Conservation (phyloP, 176 grass and related monocot genomes). For the Eremochloa ophiuroides region DNA sequence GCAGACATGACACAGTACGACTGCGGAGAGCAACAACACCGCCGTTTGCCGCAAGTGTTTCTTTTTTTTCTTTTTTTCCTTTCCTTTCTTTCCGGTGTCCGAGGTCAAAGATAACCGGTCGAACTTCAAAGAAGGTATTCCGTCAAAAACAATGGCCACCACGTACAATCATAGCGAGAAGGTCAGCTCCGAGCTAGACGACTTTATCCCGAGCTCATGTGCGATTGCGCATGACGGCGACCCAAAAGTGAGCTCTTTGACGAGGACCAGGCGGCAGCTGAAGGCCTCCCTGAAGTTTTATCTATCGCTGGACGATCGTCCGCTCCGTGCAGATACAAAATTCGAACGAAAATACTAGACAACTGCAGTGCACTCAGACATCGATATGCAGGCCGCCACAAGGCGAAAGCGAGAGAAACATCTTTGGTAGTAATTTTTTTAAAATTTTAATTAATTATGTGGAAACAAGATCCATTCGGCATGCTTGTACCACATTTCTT, state of each 20-base stretch:
- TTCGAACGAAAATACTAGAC: no score
- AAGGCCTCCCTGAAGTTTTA: no score
- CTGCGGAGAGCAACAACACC: not conserved
- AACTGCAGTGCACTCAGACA: not conserved
- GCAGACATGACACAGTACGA: not conserved
- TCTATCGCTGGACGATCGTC: no score
- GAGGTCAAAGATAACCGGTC: slow-evolving; percentile 2
- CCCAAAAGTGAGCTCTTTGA: not conserved
- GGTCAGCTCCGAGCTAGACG: not conserved
- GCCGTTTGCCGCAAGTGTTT: not conserved
- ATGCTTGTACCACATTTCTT: no score
- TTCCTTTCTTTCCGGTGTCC: not conserved
- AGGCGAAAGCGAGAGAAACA: not conserved
- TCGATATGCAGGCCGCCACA: not conserved
- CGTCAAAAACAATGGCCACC: not conserved
- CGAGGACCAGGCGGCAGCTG: no score
- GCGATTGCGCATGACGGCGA: not conserved
- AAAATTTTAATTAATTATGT: no score
- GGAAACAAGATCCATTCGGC: not conserved
- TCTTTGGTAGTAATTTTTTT: not conserved
- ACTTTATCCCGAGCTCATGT: not conserved
- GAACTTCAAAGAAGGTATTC: not conserved
- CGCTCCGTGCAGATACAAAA: not conserved
- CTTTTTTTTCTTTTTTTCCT: not conserved
- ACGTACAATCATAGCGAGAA: not conserved